These are phyloP conservation scores for Chrysoporthe puriensis DNA, from an alignment of 2,329 filamentous ascomycete genomes.

Conservation along the genomic window DNA sequence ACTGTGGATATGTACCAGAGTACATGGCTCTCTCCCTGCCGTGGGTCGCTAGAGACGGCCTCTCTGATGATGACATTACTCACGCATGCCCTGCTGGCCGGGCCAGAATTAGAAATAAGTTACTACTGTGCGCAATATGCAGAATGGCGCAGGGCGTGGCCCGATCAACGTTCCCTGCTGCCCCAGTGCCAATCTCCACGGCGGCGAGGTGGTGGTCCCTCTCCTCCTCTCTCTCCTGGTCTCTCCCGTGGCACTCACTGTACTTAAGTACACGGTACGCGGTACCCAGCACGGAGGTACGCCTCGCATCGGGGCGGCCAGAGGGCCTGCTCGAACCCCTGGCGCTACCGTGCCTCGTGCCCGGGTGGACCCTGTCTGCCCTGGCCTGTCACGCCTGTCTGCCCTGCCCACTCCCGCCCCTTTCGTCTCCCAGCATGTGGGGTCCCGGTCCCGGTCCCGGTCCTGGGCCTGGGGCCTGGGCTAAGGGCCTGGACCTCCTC, in stretches of 20 bases:
- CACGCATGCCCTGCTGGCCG: background rate
- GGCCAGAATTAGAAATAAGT: background rate
- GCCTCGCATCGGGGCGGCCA: background rate
- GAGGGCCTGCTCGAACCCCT: background rate
- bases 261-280: background rate
- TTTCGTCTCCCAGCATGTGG: background rate
- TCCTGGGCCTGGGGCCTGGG: background rate
- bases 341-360: slow-evolving; percentile 2
- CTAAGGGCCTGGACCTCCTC: too few relatives aligned
- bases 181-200: too few relatives aligned
- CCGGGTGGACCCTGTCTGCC: background rate
- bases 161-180: too few relatives aligned
- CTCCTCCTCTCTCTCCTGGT: background rate
- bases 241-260: background rate
- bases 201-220: too few relatives aligned
- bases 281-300: background rate
- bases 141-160: too few relatives aligned
- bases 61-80: too few relatives aligned
- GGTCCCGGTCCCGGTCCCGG: background rate
- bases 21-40: background rate
- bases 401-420: slow-evolving; percentile 5
- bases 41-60: too few relatives aligned
- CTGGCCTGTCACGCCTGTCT: background rate
- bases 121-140: too few relatives aligned
- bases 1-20: background rate